Evolutionary conservation across 805 yeast genomes (phyloP).

Genomic region (Ogataea glucozyma): DNA sequence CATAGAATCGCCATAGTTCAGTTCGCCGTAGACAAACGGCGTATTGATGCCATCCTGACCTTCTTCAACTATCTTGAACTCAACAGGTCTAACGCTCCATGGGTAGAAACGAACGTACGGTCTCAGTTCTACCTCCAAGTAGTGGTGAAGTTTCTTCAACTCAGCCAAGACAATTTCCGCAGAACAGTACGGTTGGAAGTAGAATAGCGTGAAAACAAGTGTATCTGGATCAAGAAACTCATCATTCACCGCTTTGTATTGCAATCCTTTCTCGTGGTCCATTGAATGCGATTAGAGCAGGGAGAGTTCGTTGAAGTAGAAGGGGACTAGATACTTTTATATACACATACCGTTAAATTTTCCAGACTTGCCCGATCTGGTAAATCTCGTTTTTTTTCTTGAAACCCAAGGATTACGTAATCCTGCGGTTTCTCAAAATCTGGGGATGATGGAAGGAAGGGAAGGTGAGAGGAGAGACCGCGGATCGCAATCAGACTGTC

Average conservation of each 20-base stretch:
- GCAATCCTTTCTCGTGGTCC: conserved; percentile 12
- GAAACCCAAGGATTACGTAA: too few relatives aligned
- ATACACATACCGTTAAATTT: too few relatives aligned
- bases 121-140: conserved; percentile 28
- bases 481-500: too few relatives aligned
- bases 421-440: too few relatives aligned
- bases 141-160: conserved; percentile 19
- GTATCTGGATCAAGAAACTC: conserved; percentile 21
- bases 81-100: conserved; percentile 40
- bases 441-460: too few relatives aligned
- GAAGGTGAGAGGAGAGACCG: too few relatives aligned
- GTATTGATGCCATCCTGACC: conserved; percentile 9
- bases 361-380: too few relatives aligned
- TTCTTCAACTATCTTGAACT: conserved; percentile 21
- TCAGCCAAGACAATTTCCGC: conserved; percentile 18
- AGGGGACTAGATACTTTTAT: too few relatives aligned
- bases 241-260: conserved; percentile 12
- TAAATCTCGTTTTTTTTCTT: too few relatives aligned
- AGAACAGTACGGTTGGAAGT: conserved; percentile 33
- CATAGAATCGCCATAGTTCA: conserved; percentile 44
- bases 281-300: too few relatives aligned
- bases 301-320: too few relatives aligned
- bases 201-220: conserved; percentile 32
- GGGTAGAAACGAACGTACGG: conserved; percentile 43
- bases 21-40: conserved; percentile 40